Base-by-base conservation (phyloP, 164 flowering plant genomes). In the Chimonanthus salicifolius region DNA sequence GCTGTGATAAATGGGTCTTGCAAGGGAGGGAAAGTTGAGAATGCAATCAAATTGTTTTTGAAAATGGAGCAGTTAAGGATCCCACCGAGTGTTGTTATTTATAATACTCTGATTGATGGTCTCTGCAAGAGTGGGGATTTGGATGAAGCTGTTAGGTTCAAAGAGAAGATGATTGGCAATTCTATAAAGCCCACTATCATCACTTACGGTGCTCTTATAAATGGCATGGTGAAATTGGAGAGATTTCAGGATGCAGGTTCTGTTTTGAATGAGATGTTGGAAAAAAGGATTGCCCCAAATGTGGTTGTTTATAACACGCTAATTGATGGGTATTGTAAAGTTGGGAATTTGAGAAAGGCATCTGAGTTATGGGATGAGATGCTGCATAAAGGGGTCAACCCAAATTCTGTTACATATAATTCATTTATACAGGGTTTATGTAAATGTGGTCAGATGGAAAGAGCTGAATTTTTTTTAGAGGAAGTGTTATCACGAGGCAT, bases 31-130 rank as follows among this genome's bases (percentile, higher is more conserved):
- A 86, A 78, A 67, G 74, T 88, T 64, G 79, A 83, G 21, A 88
- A 84, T 49, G 95, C 92, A 3, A 33, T 80, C 44, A n/a, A n/a
- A 18, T 75, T 92, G 86, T 86, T 88, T 79, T 47, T 18, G 62
- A 79, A 79, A 69, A 90, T 92, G 91, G 88, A 85, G 75, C 74
- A 75, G 62, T 64, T 75, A 73, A 87, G 90, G 9, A 64, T 89
- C 71, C 63, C 77, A 68, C 90, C 94, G 0, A 88, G 78, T 76
- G 91, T 85, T 45, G 84, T 89, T 68, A 85, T 85, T 58, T 90
- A 89, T 74, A 92, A 92, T 75, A 90, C 81, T 70, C 65, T 92
- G 7, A 85, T 92, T 72, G 74, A 89, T 74, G 96, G 96, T 20
- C 80, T 90, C 1, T 88, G 91, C 75, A 85, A 79, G 71, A 78